Percentiles rank a stretch among this genome's conserved stretches.
Conservation (phyloP, 2,329 filamentous ascomycete genomes). For the Diplodia mutila region DNA sequence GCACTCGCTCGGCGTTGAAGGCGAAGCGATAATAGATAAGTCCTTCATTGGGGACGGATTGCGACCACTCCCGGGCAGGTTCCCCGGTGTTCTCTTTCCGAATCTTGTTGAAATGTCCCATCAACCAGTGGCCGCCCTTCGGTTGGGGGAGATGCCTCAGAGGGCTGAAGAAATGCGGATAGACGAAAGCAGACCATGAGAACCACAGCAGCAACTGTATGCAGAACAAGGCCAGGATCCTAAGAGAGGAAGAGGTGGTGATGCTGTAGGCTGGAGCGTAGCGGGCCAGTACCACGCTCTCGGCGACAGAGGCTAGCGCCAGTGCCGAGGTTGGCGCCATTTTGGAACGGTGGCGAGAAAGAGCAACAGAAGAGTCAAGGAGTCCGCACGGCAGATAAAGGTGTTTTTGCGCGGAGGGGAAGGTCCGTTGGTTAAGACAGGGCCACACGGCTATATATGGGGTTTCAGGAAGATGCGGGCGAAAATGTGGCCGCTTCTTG, state of each 20-base stretch:
- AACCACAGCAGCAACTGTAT: conserved; percentile 41
- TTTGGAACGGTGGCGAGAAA: neutral
- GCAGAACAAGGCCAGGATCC: conserved; percentile 47
- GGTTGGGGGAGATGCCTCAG: conserved; percentile 60
- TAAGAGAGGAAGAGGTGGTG: conserved; percentile 42
- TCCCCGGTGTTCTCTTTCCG: conserved; percentile 47
- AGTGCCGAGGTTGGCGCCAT: conserved; percentile 21
- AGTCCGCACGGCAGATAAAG: neutral
- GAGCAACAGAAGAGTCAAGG: neutral
- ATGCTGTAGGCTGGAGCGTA: conserved; percentile 40
- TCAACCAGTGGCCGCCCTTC: conserved; percentile 38
- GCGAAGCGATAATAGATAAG: conserved; percentile 57
- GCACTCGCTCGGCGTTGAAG: conserved; percentile 51
- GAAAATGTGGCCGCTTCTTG: neutral
- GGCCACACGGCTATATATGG: neutral
- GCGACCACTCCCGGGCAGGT: conserved; percentile 56
- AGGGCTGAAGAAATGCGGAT: conserved; percentile 62
- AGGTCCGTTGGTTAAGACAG: neutral
- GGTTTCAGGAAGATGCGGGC: neutral
- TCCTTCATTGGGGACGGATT: conserved; percentile 58
- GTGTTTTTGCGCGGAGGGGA: neutral
- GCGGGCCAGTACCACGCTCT: conserved; percentile 35
- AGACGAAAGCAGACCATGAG: conserved; percentile 55
- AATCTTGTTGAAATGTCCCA: conserved; percentile 50
- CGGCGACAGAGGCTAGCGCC: conserved; percentile 14